Percentiles rank a stretch among this genome's conserved stretches.
Evolutionary conservation across 192 early-diverging fungal species (phyloP).

Genomic region (Spizellomyces sp.): DNA sequence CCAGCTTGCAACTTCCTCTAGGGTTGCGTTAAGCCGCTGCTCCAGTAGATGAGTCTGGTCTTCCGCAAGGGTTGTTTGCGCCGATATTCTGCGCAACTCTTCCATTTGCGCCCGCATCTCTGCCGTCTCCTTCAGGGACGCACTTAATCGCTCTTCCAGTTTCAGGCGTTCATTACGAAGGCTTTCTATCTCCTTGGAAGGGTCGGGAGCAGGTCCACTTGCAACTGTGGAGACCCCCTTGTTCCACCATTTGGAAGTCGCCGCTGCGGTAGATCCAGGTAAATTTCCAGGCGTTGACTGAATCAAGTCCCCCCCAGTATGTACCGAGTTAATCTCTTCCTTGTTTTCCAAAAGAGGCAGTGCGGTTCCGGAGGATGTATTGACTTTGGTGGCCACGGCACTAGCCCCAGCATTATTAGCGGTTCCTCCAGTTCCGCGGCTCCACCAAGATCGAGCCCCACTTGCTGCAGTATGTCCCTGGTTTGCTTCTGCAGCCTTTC

Average conservation of each 20-base stretch:
- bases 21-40: too few relatives aligned
- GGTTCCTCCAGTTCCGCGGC: constrained; percentile 1
- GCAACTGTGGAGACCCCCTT: background rate
- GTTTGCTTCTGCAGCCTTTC: background rate
- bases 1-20: too few relatives aligned
- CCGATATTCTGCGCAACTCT: too few relatives aligned
- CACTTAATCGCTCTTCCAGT: background rate
- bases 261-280: background rate
- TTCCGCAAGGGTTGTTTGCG: too few relatives aligned
- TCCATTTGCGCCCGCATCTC: too few relatives aligned
- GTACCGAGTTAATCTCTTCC: constrained; percentile 3
- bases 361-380: too few relatives aligned
- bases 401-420: background rate
- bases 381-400: background rate
- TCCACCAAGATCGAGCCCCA: constrained; percentile 24
- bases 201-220: background rate
- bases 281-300: background rate
- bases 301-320: background rate
- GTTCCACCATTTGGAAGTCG: constrained; percentile 3
- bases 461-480: background rate
- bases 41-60: too few relatives aligned
- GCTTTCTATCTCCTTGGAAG: background rate
- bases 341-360: too few relatives aligned
- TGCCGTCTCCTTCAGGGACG: too few relatives aligned
- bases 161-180: background rate